Conservation (phyloP, 331 rosid genomes). For the Quercus phellos region DNA sequence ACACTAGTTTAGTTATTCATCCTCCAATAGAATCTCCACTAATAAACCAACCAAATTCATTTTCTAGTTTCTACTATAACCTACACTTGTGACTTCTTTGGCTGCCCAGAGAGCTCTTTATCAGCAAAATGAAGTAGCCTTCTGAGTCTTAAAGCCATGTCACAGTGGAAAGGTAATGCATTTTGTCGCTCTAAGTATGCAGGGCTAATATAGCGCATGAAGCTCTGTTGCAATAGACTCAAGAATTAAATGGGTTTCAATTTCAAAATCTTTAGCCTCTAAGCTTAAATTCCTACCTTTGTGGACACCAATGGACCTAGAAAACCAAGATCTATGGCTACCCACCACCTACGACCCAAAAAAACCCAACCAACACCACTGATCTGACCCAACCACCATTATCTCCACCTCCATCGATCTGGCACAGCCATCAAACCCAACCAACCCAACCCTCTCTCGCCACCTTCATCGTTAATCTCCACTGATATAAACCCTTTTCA, state of each 20-base stretch:
- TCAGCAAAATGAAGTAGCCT: conserved; percentile 93
- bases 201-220: conserved; percentile 83
- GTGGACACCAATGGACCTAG: conserved; percentile 23
- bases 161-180: conserved; percentile 87
- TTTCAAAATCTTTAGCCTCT: conserved; percentile 68
- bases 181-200: conserved; percentile 78
- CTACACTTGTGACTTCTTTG: conserved; percentile 55
- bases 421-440: no score
- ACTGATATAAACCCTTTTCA: no score
- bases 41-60: not conserved
- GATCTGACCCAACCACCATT: no score
- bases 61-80: conserved; percentile 7
- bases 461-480: no score
- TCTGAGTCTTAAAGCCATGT: conserved; percentile 89
- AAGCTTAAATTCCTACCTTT: conserved; percentile 61
- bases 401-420: no score
- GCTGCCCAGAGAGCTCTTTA: conserved; percentile 65
- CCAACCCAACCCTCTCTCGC: no score
- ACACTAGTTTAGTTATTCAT: conserved; percentile 4
- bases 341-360: no score
- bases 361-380: no score
- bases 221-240: conserved; percentile 87
- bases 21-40: not conserved
- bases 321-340: no score
- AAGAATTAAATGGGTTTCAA: conserved; percentile 74